Conservation (phyloP, 1,284 basidiomycete species). For the Pascua sp. region DNA sequence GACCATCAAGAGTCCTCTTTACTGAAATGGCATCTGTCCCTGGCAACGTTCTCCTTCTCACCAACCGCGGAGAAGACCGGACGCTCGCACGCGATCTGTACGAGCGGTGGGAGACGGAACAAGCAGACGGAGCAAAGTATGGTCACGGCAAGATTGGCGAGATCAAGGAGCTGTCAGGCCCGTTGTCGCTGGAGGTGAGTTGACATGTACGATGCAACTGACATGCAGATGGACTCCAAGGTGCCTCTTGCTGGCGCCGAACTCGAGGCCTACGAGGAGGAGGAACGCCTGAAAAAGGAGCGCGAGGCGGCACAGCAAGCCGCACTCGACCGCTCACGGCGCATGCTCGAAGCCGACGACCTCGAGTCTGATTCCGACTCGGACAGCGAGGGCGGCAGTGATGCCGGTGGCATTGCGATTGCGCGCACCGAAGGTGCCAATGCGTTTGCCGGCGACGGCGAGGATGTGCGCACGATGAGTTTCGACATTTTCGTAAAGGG, state of each 20-base stretch:
- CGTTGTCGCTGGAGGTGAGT: constrained; percentile 63
- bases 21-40: constrained; percentile 73
- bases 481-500: constrained; percentile 97
- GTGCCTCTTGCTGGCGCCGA: constrained; percentile 81
- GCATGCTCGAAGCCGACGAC: constrained; percentile 77
- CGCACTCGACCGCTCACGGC: constrained; percentile 72
- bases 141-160: constrained; percentile 83
- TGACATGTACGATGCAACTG: not conserved
- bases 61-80: constrained; percentile 69
- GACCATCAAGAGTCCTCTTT: constrained; percentile 81
- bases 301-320: constrained; percentile 83
- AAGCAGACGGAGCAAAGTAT: constrained; percentile 65
- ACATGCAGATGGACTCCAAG: constrained; percentile 72
- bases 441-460: constrained; percentile 43
- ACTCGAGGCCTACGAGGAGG: constrained; percentile 73
- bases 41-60: constrained; percentile 80
- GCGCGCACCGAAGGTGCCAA: constrained; percentile 34
- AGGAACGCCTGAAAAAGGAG: constrained; percentile 76
- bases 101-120: constrained; percentile 65
- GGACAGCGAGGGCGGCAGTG: constrained; percentile 61
- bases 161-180: constrained; percentile 71
- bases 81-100: constrained; percentile 77
- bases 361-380: constrained; percentile 61
- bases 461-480: constrained; percentile 56
- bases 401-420: constrained; percentile 63